Base-by-base conservation (phyloP, 768 basidiomycete genomes). In the Udeniomyces megalosporus region DNA sequence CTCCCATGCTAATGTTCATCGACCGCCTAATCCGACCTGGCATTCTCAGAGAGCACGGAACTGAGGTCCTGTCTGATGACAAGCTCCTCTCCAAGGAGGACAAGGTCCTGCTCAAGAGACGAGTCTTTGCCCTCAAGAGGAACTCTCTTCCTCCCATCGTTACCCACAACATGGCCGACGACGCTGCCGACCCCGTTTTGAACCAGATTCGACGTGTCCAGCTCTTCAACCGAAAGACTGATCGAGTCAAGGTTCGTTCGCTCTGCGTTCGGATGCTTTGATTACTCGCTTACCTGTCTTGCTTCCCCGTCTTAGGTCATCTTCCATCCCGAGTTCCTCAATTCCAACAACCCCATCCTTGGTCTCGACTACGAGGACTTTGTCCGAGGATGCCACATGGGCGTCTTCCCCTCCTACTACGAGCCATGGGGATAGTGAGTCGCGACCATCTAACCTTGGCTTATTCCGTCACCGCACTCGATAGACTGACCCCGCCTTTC, bases 81-180 rank as follows among this genome's bases (percentile, higher is more conserved):
- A 78, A 83, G 38, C 80, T 99, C 2, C 78, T 97, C 15, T 88
- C 89, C 0, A 81, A 84, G 34, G 90, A 95, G 73, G 95, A 99
- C 76, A 88, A 88, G 72, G 84, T 97, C 20, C 78, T 91, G 20
- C 80, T 99, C 68, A 99, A 99, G 75, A 84, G 95, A 4, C 84
- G 95, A 61, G 93, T 92, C 65, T 93, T 95, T 71, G 95, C 95
- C 6, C 81, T 99, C 62, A 93, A 90, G 75, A 83, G 95, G 66
- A 88, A 88, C 76, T 83, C 87, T 12, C 81, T 91, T n/a, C 95
- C 95, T 0, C 88, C 95, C 1, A 80, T 99, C 47, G 85, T 85
- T n/a, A 99, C 95, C 17, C 95, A 99, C 77, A 99, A 99, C 76
- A 97, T 97, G 95, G 82, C 80, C 26, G 93, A 97, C 71, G 93